Base-by-base conservation (phyloP, 768 basidiomycete genomes). In the Boletus edulis region DNA sequence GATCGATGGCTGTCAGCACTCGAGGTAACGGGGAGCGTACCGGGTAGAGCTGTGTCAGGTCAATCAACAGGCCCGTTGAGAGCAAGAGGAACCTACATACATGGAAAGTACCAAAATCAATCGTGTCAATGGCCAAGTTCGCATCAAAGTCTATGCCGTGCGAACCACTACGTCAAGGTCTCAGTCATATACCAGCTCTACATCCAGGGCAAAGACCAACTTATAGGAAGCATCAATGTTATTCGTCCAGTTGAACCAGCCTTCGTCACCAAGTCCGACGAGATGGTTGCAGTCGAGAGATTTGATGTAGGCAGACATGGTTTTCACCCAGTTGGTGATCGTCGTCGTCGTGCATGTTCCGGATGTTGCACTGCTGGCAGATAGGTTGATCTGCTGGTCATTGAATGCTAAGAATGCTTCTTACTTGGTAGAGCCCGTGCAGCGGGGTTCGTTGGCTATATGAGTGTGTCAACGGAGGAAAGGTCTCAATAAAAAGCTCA, bases 101-200 rank as follows among this genome's bases (percentile, higher is more conserved):
- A 57, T 87, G 87, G 70, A 82, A 80, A 14, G 86, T 87, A 10
- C 84, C 85, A 61, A 84, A 87, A 66, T 86, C 85, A 52, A 87
- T 62, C 18, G 81, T 78, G 49, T 69, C 68, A 48, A 86, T 80
- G n/a, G 69, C 74, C 46, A 85, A 68, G 67, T 86, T 85, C 2
- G 75, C 78, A 32, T 78, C 74, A 63, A 87, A 87, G 56, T 87
- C 84, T 35, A 87, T 73, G 34, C 85, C 86, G 39, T 81, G 78
- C 34, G 71, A 64, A 37, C 81, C 82, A 60, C 81, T 83, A 54
- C 35, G 47, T 29, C 18, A 14, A 27, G 3, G n/a, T 31, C 14
- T 56, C 46, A 46, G 52, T 53, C 38, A 22, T 10, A 14, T 41
- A 38, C 27, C 43, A 15, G 42, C 11, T 20, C 7, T 12, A 24